Evolutionary conservation across 768 basidiomycete species (phyloP).

Genomic region (Mycena indigotica): DNA sequence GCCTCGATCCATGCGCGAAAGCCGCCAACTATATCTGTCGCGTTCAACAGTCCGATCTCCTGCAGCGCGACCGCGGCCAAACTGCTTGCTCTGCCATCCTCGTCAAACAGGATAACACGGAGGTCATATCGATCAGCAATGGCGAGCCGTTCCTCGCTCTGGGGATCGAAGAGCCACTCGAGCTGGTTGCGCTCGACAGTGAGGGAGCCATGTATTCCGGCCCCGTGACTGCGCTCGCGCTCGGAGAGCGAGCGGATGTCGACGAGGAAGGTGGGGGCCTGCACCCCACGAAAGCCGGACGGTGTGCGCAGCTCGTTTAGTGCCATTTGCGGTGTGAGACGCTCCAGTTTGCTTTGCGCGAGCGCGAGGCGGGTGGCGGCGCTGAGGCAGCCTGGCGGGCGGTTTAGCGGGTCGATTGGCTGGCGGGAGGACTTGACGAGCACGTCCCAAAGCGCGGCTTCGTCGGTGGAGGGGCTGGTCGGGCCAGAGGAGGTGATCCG

Average conservation of each 20-base stretch:
- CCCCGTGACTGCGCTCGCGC: conserved; percentile 46
- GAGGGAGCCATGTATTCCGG: conserved; percentile 67
- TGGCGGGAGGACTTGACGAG: conserved; percentile 61
- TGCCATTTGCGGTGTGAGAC: conserved; percentile 62
- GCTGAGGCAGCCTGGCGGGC: conserved; percentile 66
- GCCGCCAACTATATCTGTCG: conserved; percentile 79
- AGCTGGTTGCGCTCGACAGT: conserved; percentile 75
- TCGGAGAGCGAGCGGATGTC: conserved; percentile 73
- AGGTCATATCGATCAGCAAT: conserved; percentile 79
- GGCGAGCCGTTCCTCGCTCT: conserved; percentile 55
- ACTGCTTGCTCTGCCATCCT: conserved; percentile 62
- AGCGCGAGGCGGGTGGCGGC: conserved; percentile 59
- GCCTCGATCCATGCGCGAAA: conserved; percentile 71
- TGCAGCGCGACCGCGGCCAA: conserved; percentile 72
- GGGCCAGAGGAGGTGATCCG: conserved; percentile 36
- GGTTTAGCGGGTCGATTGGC: conserved; percentile 60
- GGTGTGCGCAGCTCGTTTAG: conserved; percentile 57
- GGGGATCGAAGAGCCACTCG: conserved; percentile 82
- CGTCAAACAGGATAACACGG: conserved; percentile 72
- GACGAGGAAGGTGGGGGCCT: conserved; percentile 70
- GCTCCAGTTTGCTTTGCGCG: conserved; percentile 64
- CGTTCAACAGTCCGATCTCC: conserved; percentile 69
- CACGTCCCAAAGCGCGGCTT: conserved; percentile 68
- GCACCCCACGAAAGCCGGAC: conserved; percentile 33
- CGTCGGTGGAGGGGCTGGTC: conserved; percentile 57